Base-by-base conservation (phyloP, 495 filamentous ascomycete species). In the Daldinia vernicosa region DNA sequence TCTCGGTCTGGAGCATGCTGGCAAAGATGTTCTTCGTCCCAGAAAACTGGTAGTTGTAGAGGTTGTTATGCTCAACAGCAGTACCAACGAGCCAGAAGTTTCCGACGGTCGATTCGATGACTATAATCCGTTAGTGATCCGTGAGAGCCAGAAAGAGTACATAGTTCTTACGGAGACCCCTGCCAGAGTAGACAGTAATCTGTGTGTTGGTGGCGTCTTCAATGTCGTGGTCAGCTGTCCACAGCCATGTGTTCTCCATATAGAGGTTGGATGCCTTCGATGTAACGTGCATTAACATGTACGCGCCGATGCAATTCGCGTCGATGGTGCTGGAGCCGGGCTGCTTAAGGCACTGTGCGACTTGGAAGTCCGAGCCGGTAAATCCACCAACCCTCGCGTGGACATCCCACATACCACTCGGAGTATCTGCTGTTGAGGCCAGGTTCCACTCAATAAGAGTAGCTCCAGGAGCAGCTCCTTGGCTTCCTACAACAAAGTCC, bases 191-290 rank as follows among this genome's bases (percentile, higher is more conserved):
- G 9, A 96, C 73, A 6, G 89, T 92, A 66, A 94, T 89, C 60
- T 90, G 91, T 1, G 86, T 88, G 66, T 89, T 84, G 24, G 68
- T 71, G 3, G 81, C 61, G 57, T 88, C 87, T 52, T 98, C 95
- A 43, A 98, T 90, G 63, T 94, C 93, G 80, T 98, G 95, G 76
- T 98, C 95, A 3, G 94, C 89, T 19, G 92, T 91, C 94, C 94
- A 98, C 72, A 92, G 87, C 94, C 94, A 98, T 53, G 87, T 88
- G 80, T 98, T 97, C 82, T 97, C 94, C 68, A 97, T 82, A 74
- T 96, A 95, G 37, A 92, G 81, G 39, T 79, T 79, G 45, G 85
- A 87, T 1, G 87, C 92, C 27, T 84, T 77, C 40, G 85, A 74
- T 6, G 93, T 94, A 26, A 97, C 81, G 73, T 96, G 93, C 69